Base-by-base conservation (phyloP, 805 yeast genomes). In the Nakazawaea populi region DNA sequence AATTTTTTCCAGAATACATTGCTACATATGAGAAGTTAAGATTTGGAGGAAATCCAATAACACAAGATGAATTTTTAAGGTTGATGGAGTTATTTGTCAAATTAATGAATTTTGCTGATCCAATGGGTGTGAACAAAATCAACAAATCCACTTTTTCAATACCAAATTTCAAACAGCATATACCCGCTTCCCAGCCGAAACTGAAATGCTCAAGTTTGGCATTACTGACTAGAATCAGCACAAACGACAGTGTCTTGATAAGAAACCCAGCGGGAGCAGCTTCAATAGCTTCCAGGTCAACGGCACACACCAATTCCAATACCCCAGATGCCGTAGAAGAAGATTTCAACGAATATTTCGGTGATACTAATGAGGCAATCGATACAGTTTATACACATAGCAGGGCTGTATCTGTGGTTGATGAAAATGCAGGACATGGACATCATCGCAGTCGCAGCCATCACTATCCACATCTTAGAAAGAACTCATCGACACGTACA, bases 11-110 rank as follows among this genome's bases (percentile, higher is more conserved):
- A 5, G 60, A 68, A 36, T 77, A 77, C 54, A 68, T 82, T 4
- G 70, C 68, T 4, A 63, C 79, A 11, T 90, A 89, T 67, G 96
- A 90, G 56, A 69, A 71, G 46, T 72, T 85, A 37, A 71, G 89
- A 53, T 90, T 82, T 64, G 78, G 92, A 5, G 86, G 87, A 2
- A 64, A 71, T 18, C 72, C 80, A 14, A 79, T 89, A 14, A 65
- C 76, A 1, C 82, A 83, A 55, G 70, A 68, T 4, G 85, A 84
- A 40, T 80, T 90, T 59, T 65, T 79, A 31, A 74, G 70, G 41
- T 82, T 88, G 59, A 77, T 89, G 72, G 72, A 72, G 42, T 57
- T 68, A 4, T 73, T 67, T 6, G 63, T 71, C 7, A 38, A 31
- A 36, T 14, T 32, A 9, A 40, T 42, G 46, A 35, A 49, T 30